Percentiles rank a stretch among this genome's conserved stretches.
phyloP scores from a whole-genome alignment of 305 asterid species.

The Plantago coronopus region DNA sequence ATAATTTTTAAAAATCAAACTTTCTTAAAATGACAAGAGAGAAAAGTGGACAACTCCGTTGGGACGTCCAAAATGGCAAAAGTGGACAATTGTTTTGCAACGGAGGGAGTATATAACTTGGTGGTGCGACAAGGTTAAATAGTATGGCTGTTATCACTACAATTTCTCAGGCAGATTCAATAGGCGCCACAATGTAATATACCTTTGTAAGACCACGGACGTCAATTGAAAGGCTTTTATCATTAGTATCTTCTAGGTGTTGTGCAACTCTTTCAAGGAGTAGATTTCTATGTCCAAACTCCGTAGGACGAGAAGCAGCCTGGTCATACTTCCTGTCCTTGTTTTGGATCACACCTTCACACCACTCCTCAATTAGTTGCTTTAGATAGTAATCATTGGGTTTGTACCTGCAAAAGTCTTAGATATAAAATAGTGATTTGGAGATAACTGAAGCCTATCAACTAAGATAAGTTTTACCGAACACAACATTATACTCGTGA shows the following conservation, averaged over 20 bases:
- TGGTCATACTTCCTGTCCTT: conserved; percentile 30
- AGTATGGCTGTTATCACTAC: no score
- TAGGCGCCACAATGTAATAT: neutral
- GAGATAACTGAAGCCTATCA: conserved; percentile 10
- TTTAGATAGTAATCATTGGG: conserved; percentile 85
- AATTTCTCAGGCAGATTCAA: neutral
- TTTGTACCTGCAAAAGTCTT: conserved; percentile 57
- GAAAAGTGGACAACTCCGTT: no score
- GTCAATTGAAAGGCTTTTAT: conserved; percentile 62
- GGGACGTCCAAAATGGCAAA: no score
- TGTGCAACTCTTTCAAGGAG: conserved; percentile 84
- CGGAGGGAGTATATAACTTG: no score
- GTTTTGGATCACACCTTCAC: conserved; percentile 82
- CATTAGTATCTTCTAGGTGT: conserved; percentile 66
- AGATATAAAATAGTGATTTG: conserved; percentile 23
- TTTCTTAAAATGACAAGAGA: no score
- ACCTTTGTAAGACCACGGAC: conserved; percentile 88
- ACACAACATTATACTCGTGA: neutral
- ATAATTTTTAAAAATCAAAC: no score
- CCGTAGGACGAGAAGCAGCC: conserved; percentile 29
- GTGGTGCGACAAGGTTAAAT: no score
- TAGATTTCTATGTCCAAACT: conserved; percentile 51
- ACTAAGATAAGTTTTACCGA: neutral
- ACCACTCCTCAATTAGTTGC: conserved; percentile 95
- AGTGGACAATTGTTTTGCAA: no score